Conservation (phyloP, 345 rosid genomes). For the Adansonia digitata region DNA sequence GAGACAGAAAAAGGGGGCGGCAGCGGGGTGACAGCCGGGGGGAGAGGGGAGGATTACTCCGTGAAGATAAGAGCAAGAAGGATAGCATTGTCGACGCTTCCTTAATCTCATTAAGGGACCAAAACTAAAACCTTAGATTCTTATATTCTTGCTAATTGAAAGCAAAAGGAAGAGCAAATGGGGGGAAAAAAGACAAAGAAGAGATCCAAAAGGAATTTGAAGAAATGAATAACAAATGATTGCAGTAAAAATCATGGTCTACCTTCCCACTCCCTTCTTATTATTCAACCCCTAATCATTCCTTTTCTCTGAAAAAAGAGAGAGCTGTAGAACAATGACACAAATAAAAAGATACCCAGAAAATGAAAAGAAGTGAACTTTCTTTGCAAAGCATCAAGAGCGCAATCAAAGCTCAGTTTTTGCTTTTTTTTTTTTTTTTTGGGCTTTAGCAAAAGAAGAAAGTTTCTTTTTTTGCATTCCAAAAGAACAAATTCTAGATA, state of each 20-base stretch:
- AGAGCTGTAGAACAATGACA: slow-evolving; percentile 24
- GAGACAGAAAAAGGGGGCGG: slow-evolving; percentile 2
- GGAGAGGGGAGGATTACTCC: slow-evolving; percentile 34
- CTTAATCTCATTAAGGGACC: slow-evolving; percentile 49
- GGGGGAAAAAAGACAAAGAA: slow-evolving; percentile 13
- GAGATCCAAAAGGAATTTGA: slow-evolving; percentile 13
- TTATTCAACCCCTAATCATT: slow-evolving; percentile 42
- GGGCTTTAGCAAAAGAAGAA: too few species aligned
- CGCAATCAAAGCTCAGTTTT: slow-evolving; percentile 52
- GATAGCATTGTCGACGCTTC: slow-evolving; percentile 49
- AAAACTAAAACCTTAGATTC: slow-evolving; percentile 29
- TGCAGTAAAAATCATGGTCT: slow-evolving; percentile 31
- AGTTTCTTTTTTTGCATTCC: background rate
- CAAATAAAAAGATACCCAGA: slow-evolving; percentile 25
- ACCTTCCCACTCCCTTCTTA: slow-evolving; percentile 16
- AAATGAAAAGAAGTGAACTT: slow-evolving; percentile 17
- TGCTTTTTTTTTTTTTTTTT: too few species aligned
- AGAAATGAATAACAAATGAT: slow-evolving; percentile 35
- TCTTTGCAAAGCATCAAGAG: slow-evolving; percentile 21
- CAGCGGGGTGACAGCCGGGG: too few species aligned
- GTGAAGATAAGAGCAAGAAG: slow-evolving; percentile 52
- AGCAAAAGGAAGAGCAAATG: slow-evolving; percentile 19
- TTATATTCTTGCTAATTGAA: slow-evolving; percentile 30
- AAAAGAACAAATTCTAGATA: background rate
- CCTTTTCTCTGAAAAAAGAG: background rate